Percentiles rank a stretch among this genome's conserved stretches.
Evolutionary conservation across 2,329 filamentous ascomycete species (phyloP).

Genomic region (Exophiala dermatitidis): DNA sequence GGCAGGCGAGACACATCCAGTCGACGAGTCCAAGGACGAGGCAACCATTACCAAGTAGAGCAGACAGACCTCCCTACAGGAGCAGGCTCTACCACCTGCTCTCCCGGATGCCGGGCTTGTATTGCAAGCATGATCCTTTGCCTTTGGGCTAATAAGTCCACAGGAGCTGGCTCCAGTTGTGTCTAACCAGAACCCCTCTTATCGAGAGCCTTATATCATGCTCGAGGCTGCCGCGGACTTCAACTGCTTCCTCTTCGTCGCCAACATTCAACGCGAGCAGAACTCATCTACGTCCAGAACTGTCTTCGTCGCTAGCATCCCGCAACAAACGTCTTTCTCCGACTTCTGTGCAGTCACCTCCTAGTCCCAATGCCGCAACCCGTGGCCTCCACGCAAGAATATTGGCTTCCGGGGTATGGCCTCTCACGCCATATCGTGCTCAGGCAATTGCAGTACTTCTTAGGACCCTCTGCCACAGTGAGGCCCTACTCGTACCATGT

Average conservation of each 20-base stretch:
- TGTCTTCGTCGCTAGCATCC: not conserved
- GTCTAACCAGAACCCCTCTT: not conserved
- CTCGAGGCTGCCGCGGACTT: conserved; percentile 1
- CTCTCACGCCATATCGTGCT: conserved; percentile 45
- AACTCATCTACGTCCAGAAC: not conserved
- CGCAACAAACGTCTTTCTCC: conserved; percentile 4
- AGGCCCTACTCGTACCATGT: conserved; percentile 45
- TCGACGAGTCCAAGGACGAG: not conserved
- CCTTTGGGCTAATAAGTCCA: not conserved
- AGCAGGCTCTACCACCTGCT: not conserved
- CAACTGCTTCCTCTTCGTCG: conserved; percentile 1
- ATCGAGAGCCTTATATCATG: conserved; percentile 8
- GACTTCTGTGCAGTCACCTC: conserved; percentile 1
- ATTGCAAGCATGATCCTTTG: not conserved
- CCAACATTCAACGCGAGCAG: not conserved
- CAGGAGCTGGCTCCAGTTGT: not conserved
- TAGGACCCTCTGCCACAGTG: conserved; percentile 42
- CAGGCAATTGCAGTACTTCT: conserved; percentile 43
- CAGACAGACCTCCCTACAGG: not conserved
- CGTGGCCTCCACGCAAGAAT: conserved; percentile 31
- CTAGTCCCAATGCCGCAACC: conserved; percentile 16
- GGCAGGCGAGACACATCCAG: not conserved
- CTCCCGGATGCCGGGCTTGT: not conserved
- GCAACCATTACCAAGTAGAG: conserved; percentile 2
- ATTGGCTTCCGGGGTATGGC: conserved; percentile 44